phyloP scores from a whole-genome alignment of 768 basidiomycete genomes.

The Austroboletus festivus region DNA sequence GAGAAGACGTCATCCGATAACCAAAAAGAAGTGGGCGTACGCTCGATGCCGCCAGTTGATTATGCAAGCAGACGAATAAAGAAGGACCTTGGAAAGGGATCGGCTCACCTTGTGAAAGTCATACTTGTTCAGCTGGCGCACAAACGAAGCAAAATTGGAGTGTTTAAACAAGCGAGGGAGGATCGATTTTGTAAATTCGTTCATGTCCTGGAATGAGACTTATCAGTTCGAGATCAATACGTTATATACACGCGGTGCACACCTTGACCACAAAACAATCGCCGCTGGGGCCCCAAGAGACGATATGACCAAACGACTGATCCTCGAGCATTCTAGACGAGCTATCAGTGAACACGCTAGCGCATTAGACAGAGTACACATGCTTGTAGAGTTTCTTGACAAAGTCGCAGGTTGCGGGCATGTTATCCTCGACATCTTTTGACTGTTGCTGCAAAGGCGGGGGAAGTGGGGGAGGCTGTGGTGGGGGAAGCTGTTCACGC shows the following conservation, averaged over 20 bases:
- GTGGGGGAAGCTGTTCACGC: slow-evolving; percentile 27
- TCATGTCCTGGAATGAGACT: slow-evolving; percentile 66
- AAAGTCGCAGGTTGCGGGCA: slow-evolving; percentile 90
- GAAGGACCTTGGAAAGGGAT: background rate
- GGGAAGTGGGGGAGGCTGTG: slow-evolving; percentile 20
- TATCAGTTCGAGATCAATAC: slow-evolving; percentile 1
- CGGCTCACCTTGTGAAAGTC: slow-evolving; percentile 83
- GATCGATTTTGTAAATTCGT: slow-evolving; percentile 89
- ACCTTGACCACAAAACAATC: slow-evolving; percentile 90
- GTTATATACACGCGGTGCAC: slow-evolving; percentile 2
- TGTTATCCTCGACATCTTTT: slow-evolving; percentile 59
- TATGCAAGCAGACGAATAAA: slow-evolving; percentile 11
- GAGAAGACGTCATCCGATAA: background rate
- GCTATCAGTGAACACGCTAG: slow-evolving; percentile 2
- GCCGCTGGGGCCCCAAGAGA: slow-evolving; percentile 79
- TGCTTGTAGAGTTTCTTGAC: slow-evolving; percentile 94
- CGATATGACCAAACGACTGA: slow-evolving; percentile 62
- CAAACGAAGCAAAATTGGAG: slow-evolving; percentile 90
- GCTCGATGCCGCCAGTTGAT: slow-evolving; percentile 15
- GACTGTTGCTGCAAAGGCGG: slow-evolving; percentile 16
- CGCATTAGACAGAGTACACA: slow-evolving; percentile 17
- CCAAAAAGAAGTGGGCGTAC: slow-evolving; percentile 10
- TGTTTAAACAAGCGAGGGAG: slow-evolving; percentile 94
- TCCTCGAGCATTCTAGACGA: slow-evolving; percentile 84
- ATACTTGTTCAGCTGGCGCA: slow-evolving; percentile 93